Percentiles rank a stretch among this genome's conserved stretches.
These are phyloP conservation scores for Dicorynia guianensis DNA, from an alignment of 306 rosid genomes.

Conservation along the genomic window DNA sequence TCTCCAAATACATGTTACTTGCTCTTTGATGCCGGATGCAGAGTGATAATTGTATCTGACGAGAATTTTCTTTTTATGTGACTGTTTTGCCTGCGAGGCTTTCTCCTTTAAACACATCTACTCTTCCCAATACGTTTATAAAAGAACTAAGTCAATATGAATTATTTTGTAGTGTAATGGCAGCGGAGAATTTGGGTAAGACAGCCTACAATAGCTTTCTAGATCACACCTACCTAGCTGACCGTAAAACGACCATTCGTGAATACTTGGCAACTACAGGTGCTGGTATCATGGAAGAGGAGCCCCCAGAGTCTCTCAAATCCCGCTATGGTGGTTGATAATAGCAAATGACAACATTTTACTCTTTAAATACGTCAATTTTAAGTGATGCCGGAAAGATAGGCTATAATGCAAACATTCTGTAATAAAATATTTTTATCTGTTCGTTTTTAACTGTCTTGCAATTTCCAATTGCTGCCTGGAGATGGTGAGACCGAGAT, in stretches of 20 bases:
- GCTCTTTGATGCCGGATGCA: slow-evolving; percentile 9
- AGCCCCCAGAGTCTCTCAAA: slow-evolving; percentile 89
- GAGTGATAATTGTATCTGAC: neutral
- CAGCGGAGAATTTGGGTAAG: slow-evolving; percentile 77
- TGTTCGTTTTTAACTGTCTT: neutral
- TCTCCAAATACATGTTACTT: slow-evolving; percentile 15
- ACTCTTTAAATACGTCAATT: neutral
- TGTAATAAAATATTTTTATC: slow-evolving; percentile 7
- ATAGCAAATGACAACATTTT: slow-evolving; percentile 33
- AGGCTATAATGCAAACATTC: neutral
- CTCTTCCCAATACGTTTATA: too few species aligned
- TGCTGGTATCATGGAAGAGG: slow-evolving; percentile 92
- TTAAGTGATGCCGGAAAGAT: slow-evolving; percentile 23
- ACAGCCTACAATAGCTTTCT: slow-evolving; percentile 76
- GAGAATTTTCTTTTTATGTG: neutral
- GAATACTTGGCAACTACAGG: slow-evolving; percentile 75
- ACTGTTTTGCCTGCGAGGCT: neutral
- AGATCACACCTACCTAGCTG: slow-evolving; percentile 92
- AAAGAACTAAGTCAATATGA: neutral
- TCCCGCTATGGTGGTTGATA: slow-evolving; percentile 84
- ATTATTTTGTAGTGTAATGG: slow-evolving; percentile 69
- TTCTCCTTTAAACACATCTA: too few species aligned
- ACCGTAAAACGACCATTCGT: slow-evolving; percentile 85
- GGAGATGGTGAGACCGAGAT: too few species aligned
- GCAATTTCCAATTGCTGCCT: too few species aligned